These are phyloP conservation scores for Phytophthora europaea DNA, from an alignment of 352 stramenopile species.

Conservation along the genomic window DNA sequence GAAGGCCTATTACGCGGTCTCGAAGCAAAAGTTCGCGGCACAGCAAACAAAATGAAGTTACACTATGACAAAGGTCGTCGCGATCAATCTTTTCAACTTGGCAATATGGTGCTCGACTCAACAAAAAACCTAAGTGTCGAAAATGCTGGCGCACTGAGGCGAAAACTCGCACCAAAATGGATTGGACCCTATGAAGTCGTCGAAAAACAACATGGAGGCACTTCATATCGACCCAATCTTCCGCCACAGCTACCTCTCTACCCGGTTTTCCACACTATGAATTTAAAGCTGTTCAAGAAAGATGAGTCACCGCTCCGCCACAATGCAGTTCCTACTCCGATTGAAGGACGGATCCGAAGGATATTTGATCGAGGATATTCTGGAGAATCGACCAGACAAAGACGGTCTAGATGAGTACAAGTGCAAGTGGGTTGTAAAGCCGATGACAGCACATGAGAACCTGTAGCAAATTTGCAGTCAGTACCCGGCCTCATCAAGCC, in stretches of 20 bases:
- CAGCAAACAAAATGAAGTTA: background rate
- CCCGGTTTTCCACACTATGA: background rate
- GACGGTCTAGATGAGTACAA: background rate
- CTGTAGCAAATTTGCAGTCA: background rate
- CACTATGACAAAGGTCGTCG: background rate
- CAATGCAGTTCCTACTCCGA: constrained; percentile 1
- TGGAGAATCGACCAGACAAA: background rate
- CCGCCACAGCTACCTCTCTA: background rate
- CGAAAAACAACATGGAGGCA: background rate
- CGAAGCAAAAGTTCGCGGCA: background rate
- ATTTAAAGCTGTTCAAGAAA: background rate
- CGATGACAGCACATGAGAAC: background rate
- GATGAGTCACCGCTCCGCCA: background rate
- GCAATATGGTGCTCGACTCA: background rate
- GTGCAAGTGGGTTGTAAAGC: background rate
- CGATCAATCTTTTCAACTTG: background rate
- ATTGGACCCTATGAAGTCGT: constrained; percentile 4
- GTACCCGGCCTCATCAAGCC: background rate
- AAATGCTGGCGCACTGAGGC: background rate
- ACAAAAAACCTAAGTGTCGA: background rate
- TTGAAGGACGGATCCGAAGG: background rate
- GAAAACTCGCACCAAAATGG: background rate
- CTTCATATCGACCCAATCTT: background rate
- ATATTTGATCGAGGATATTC: background rate
- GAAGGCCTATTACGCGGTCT: background rate